Conservation (phyloP, 768 basidiomycete genomes). For the Myochromella boudieri region DNA sequence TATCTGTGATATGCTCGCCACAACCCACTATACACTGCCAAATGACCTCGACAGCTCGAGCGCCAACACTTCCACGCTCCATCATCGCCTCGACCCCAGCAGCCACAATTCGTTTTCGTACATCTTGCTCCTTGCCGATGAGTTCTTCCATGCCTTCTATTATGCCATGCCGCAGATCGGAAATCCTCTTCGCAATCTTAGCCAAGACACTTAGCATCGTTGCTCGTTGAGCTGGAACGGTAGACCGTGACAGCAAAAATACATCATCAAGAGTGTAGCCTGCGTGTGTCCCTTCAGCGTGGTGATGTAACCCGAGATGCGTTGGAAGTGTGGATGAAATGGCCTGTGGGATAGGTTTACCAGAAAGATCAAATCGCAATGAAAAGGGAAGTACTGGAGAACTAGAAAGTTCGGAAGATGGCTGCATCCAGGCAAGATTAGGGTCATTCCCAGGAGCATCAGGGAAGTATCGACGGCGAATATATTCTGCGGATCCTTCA, state of each 20-base stretch:
- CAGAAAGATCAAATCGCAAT: conserved; percentile 78
- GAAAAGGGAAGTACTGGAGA: conserved; percentile 34
- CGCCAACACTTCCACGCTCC: conserved; percentile 67
- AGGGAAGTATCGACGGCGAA: conserved; percentile 83
- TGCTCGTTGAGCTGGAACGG: conserved; percentile 79
- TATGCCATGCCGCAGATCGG: conserved; percentile 31
- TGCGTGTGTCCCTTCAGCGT: conserved; percentile 74
- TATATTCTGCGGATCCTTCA: conserved; percentile 81
- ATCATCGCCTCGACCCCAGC: conserved; percentile 65
- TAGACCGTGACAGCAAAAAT: conserved; percentile 76
- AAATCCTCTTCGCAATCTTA: conserved; percentile 46
- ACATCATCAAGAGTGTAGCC: conserved; percentile 91
- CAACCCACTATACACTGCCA: conserved; percentile 77
- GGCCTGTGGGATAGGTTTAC: conserved; percentile 59
- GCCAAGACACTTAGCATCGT: conserved; percentile 77
- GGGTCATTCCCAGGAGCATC: conserved; percentile 65
- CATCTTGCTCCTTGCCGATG: conserved; percentile 38
- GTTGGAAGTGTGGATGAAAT: conserved; percentile 66
- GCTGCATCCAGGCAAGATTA: conserved; percentile 77
- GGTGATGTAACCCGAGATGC: conserved; percentile 89
- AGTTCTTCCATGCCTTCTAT: conserved; percentile 35
- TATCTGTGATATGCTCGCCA: conserved; percentile 38
- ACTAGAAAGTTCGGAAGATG: conserved; percentile 25
- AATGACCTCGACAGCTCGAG: conserved; percentile 65
- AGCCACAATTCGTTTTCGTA: conserved; percentile 64